Base-by-base conservation (phyloP, 2,329 filamentous ascomycete species). In the Sporothrix inflata region DNA sequence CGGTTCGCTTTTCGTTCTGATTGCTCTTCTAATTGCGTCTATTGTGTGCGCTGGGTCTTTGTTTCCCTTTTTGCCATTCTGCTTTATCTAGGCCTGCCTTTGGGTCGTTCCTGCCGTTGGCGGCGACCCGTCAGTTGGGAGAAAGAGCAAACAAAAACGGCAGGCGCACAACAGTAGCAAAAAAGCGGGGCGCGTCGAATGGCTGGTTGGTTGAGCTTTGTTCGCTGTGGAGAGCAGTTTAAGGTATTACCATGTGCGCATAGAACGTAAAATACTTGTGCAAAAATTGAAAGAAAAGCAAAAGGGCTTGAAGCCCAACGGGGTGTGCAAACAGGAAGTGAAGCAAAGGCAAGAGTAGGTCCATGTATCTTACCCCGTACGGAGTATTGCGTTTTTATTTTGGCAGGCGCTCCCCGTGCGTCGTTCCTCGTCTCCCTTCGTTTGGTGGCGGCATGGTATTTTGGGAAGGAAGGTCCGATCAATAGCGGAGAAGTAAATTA, bases 401-500 rank as follows among this genome's bases (percentile, higher is more conserved):
- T 47, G 45, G 45, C 53, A 34, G 53, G 14, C 53, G 53, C 27
- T 57, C 27, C 24, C 24, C 27, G 53, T 24, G 53, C 57, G 0
- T 42, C 4, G 57, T 42, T 19, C 34, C 9, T 63, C 57, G 11
- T 63, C 57, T 42, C 57, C 57, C 57, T 42, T 14, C n/a, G 53
- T 63, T 42, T 40, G 57, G n/a, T n/a, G 30, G 30, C 30, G 2
- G 57, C 30, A 27, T 60, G 55, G 27, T 60, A 24, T 63, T 63
- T 24, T 63, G n/a, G 40, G 51, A 51, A 42, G 69, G 24, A 40
- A 66, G 47, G 34, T 67, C n/a, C 57, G 60, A 66, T 49, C 38
- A 14, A 73, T 70, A 68, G 68, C 68, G 67, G 71, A 67, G 68
- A 61, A 66, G 21, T n/a, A n/a, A n/a, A n/a, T n/a, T n/a, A n/a